Evolutionary conservation across 2,329 filamentous ascomycete genomes (phyloP).

Genomic region (Colletotrichum sp.): DNA sequence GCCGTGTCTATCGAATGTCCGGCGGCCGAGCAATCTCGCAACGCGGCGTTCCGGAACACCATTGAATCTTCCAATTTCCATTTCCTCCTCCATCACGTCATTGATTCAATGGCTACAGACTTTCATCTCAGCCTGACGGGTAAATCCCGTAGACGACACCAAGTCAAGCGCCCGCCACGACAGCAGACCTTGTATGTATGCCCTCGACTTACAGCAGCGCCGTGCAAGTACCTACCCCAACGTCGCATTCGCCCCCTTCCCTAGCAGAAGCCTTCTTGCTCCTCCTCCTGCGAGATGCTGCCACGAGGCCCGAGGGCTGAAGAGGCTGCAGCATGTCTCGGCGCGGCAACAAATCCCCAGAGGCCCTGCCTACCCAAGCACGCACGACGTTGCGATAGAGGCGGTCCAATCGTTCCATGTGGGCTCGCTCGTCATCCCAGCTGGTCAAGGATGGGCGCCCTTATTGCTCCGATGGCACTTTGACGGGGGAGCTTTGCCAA

Average conservation of each 20-base stretch:
- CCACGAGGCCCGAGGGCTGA: slow-evolving; percentile 10
- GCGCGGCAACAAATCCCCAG: neutral
- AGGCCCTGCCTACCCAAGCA: neutral
- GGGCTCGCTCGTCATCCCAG: neutral
- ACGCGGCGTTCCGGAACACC: neutral
- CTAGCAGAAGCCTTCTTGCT: accelerated
- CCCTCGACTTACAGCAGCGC: neutral
- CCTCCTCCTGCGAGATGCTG: slow-evolving; percentile 1
- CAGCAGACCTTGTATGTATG: neutral
- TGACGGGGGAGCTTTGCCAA: neutral
- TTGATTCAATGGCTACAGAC: neutral
- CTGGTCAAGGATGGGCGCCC: neutral
- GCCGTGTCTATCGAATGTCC: neutral
- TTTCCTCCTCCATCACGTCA: neutral
- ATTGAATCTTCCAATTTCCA: neutral
- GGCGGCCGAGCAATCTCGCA: neutral
- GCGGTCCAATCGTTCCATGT: slow-evolving; percentile 2
- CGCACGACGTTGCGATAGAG: neutral
- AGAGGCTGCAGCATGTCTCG: slow-evolving; percentile 18
- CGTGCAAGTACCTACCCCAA: neutral
- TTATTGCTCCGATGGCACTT: neutral
- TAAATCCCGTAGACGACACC: neutral
- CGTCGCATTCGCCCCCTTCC: neutral
- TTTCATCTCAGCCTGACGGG: neutral
- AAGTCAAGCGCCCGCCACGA: neutral